Conservation (phyloP, 129 eudicot species). For the Artemisia argyi region DNA sequence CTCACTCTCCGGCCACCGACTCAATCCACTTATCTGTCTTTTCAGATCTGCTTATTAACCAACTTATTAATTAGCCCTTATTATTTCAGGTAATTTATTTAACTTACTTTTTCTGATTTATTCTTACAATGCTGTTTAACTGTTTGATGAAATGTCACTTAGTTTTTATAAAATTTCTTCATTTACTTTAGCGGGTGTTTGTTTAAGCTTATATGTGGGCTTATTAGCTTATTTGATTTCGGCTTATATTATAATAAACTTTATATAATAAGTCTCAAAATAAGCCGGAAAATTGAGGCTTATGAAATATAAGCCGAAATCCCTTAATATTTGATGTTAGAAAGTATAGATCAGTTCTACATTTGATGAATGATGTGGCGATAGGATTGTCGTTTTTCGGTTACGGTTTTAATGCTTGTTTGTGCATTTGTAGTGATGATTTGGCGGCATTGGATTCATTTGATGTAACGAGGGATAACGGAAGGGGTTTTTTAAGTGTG, state of each 20-base stretch:
- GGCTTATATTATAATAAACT: no score
- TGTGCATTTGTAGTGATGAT: slow-evolving; percentile 34
- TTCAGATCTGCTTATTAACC: slow-evolving; percentile 31
- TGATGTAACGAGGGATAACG: slow-evolving; percentile 29
- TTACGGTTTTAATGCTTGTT: not conserved
- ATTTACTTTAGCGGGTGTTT: no score
- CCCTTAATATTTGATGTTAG: no score
- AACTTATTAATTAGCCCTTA: not conserved
- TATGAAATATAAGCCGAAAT: no score
- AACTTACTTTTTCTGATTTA: not conserved
- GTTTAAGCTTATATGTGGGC: no score
- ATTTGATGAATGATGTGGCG: slow-evolving; percentile 8
- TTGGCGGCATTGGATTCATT: slow-evolving; percentile 22
- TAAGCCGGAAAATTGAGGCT: no score
- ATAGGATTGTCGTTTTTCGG: slow-evolving; percentile 17
- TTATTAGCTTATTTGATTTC: no score
- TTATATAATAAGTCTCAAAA: no score
- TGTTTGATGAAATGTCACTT: not conserved
- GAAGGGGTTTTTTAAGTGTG: no score
- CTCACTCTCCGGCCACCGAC: slow-evolving; percentile 33
- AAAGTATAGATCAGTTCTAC: not conserved
- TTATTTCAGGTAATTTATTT: not conserved
- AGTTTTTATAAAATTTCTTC: not conserved
- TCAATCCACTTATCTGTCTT: not conserved
- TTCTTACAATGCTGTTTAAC: slow-evolving; percentile 22